Evolutionary conservation across 208 protist genomes (phyloP).

Genomic region (Leishmania martiniquensis): DNA sequence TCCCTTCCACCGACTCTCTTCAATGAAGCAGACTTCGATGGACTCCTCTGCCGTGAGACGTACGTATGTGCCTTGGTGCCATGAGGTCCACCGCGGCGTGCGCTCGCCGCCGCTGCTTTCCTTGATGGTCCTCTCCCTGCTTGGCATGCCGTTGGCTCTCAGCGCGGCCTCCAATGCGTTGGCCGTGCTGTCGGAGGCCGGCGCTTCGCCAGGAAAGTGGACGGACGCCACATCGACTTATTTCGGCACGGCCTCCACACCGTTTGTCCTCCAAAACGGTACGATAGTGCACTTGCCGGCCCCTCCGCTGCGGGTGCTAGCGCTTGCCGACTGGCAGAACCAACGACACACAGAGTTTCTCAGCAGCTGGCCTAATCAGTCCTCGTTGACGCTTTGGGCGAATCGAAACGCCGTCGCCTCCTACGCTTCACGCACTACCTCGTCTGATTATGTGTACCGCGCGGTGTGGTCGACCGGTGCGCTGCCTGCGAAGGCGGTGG

Average conservation of each 20-base stretch:
- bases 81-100: not conserved
- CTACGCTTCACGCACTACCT: constrained; percentile 1
- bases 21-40: not conserved
- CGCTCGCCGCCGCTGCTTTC: not conserved
- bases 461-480: constrained; percentile 7
- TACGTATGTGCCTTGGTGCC: not conserved
- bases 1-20: no score
- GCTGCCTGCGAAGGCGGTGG: not conserved
- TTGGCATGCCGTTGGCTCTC: not conserved
- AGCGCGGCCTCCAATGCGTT: not conserved
- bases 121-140: not conserved
- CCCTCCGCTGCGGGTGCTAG: constrained; percentile 24
- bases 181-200: constrained; percentile 1
- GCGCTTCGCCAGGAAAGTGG: constrained; percentile 19
- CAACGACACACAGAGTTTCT: constrained; percentile 30
- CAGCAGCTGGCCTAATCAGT: constrained; percentile 26
- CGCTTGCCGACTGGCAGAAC: constrained; percentile 27
- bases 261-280: not conserved
- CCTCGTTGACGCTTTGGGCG: constrained; percentile 19
- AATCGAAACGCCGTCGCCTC: constrained; percentile 9
- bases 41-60: not conserved
- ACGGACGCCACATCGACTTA: constrained; percentile 20
- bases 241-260: constrained; percentile 11
- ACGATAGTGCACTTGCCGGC: not conserved
- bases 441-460: constrained; percentile 6